Percentiles rank a stretch among this genome's conserved stretches.
phyloP scores from a whole-genome alignment of 1,284 basidiomycete species.

The Trichosporon asahii region DNA sequence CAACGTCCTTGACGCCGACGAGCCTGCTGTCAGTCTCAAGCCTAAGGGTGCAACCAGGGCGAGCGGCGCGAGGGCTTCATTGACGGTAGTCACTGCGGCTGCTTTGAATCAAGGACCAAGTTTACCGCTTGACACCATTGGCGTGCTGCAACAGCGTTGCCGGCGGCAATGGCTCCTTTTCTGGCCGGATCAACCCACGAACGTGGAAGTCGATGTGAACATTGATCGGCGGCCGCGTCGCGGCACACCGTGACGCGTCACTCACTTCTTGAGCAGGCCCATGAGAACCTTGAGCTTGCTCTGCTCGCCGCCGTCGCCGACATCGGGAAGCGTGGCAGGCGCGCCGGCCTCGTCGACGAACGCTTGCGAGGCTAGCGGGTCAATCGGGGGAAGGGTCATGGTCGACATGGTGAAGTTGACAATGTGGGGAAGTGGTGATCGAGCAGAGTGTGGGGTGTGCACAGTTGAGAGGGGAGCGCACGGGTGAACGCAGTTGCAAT shows the following conservation, averaged over 20 bases:
- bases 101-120: neutral
- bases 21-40: slow-evolving; percentile 8
- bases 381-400: neutral
- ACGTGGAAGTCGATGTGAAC: neutral
- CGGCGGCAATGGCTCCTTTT: neutral
- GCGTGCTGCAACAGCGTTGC: neutral
- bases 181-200: neutral
- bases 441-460: neutral
- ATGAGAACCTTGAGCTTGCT: slow-evolving; percentile 88
- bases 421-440: neutral
- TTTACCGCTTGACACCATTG: neutral
- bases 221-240: neutral
- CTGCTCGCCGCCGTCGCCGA: slow-evolving; percentile 70
- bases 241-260: slow-evolving; percentile 36
- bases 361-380: slow-evolving; percentile 28
- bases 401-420: neutral
- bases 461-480: neutral
- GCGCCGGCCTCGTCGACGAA: slow-evolving; percentile 50
- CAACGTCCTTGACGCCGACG: slow-evolving; percentile 9
- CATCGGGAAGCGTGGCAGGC: slow-evolving; percentile 66
- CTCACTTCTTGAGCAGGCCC: slow-evolving; percentile 76
- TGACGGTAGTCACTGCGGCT: neutral
- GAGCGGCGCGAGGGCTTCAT: neutral
- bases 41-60: neutral
- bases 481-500: neutral